phyloP scores from a whole-genome alignment of 257 asterid genomes.

The Cruciata laevipes region DNA sequence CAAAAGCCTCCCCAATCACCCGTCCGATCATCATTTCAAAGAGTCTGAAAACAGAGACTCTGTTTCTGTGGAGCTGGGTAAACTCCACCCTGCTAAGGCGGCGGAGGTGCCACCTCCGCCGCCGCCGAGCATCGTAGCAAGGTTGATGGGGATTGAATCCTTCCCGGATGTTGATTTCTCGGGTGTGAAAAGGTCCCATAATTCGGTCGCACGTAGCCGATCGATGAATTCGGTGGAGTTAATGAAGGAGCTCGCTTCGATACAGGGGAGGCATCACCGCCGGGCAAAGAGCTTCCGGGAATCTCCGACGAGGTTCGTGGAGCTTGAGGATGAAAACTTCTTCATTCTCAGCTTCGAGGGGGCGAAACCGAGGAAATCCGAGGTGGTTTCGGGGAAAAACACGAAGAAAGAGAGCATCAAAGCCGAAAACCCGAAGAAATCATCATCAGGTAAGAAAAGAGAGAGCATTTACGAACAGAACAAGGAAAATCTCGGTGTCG shows the following conservation, averaged over 20 bases:
- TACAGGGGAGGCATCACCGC: conserved; percentile 19
- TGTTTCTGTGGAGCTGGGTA: conserved; percentile 4
- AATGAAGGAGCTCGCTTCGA: conserved; percentile 21
- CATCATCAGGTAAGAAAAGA: conserved; percentile 19
- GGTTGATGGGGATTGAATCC: conserved; percentile 65
- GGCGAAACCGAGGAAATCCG: conserved; percentile 17
- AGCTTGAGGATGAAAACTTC: conserved; percentile 59
- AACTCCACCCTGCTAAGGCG: conserved; percentile 4
- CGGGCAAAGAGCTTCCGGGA: conserved; percentile 28
- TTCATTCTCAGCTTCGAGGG: conserved; percentile 60
- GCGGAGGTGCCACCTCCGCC: neutral
- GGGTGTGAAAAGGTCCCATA: neutral
- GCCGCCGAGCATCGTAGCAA: conserved; percentile 48
- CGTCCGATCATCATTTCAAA: conserved; percentile 18
- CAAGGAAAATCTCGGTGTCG: conserved; percentile 31
- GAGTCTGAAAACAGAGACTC: conserved; percentile 11
- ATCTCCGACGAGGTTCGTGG: conserved; percentile 31
- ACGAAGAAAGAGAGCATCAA: conserved; percentile 8
- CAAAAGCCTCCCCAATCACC: conserved; percentile 26
- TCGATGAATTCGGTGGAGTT: conserved; percentile 22
- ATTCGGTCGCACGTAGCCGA: conserved; percentile 23
- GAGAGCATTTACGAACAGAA: conserved; percentile 16
- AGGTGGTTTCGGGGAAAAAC: conserved; percentile 7
- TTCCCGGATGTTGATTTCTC: conserved; percentile 23
- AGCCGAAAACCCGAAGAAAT: conserved; percentile 15